Evolutionary conservation across 768 basidiomycete genomes (phyloP).

Genomic region (Tulasnella sp.): DNA sequence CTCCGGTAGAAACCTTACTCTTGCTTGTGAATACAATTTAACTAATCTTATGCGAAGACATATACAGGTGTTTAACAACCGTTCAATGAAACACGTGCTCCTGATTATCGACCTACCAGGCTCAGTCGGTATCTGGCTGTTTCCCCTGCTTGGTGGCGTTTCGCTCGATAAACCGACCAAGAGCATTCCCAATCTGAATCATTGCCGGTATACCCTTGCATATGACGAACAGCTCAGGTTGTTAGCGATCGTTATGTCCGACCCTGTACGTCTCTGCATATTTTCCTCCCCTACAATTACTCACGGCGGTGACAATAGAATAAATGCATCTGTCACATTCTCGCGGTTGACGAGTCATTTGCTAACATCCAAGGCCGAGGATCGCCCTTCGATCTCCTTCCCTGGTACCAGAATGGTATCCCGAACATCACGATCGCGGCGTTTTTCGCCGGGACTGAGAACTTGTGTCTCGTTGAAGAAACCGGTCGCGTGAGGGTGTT

Average conservation of each 20-base stretch:
- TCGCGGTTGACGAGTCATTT: slow-evolving; percentile 39
- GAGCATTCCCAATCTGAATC: not conserved
- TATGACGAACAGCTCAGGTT: slow-evolving; percentile 42
- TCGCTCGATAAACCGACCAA: not conserved
- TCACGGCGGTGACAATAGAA: slow-evolving; percentile 24
- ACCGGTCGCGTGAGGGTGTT: slow-evolving; percentile 36
- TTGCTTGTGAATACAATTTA: no score
- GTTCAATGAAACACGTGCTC: not conserved
- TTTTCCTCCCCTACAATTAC: not conserved
- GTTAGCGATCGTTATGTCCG: slow-evolving; percentile 24
- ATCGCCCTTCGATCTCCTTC: slow-evolving; percentile 29
- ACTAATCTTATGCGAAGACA: no score
- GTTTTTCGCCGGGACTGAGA: slow-evolving; percentile 41
- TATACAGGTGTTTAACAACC: no score
- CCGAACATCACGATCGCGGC: slow-evolving; percentile 28
- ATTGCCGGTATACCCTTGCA: slow-evolving; percentile 36
- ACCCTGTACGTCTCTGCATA: not conserved
- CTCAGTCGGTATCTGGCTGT: not conserved
- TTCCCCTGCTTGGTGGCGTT: not conserved
- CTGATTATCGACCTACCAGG: not conserved
- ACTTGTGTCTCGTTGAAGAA: slow-evolving; percentile 40
- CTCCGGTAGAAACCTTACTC: no score
- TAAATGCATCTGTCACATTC: no score
- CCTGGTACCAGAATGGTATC: slow-evolving; percentile 32
- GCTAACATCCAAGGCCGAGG: slow-evolving; percentile 31